Conservation (phyloP, 2,329 filamentous ascomycete species). For the Botrytis sinoallii region DNA sequence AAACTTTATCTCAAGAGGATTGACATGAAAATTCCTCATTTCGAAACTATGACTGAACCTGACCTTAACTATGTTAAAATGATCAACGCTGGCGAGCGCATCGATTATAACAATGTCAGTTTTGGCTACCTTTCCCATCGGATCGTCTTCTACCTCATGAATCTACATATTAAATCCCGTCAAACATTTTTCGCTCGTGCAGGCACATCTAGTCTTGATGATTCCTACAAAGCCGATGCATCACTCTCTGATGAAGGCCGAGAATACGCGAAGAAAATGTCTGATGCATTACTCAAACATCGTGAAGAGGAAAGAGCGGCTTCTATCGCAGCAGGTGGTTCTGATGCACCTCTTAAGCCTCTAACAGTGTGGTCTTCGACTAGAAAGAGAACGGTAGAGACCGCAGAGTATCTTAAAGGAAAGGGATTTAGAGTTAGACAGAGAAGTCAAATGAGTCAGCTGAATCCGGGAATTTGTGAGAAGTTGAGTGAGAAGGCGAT, state of each 20-base stretch:
- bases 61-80: constrained; percentile 99
- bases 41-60: constrained; percentile 92
- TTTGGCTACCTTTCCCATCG: constrained; percentile 96
- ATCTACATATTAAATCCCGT: constrained; percentile 92
- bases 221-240: constrained; percentile 89
- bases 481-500: constrained; percentile 85
- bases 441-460: constrained; percentile 92
- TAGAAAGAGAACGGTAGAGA: constrained; percentile 84
- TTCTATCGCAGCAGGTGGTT: constrained; percentile 64
- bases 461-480: constrained; percentile 95
- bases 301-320: constrained; percentile 76
- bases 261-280: constrained; percentile 82
- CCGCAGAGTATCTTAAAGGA: constrained; percentile 74
- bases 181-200: constrained; percentile 91
- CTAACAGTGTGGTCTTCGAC: constrained; percentile 95
- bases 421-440: constrained; percentile 84
- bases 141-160: constrained; percentile 97
- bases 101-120: constrained; percentile 94
- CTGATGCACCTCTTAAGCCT: constrained; percentile 68
- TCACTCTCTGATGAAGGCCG: constrained; percentile 76
- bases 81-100: constrained; percentile 92
- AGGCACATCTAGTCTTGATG: constrained; percentile 81
- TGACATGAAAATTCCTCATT: constrained; percentile 87
- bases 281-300: constrained; percentile 76
- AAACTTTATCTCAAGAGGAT: constrained; percentile 89